Base-by-base conservation (phyloP, 2,329 filamentous ascomycete genomes). In the Fusarium sp. region DNA sequence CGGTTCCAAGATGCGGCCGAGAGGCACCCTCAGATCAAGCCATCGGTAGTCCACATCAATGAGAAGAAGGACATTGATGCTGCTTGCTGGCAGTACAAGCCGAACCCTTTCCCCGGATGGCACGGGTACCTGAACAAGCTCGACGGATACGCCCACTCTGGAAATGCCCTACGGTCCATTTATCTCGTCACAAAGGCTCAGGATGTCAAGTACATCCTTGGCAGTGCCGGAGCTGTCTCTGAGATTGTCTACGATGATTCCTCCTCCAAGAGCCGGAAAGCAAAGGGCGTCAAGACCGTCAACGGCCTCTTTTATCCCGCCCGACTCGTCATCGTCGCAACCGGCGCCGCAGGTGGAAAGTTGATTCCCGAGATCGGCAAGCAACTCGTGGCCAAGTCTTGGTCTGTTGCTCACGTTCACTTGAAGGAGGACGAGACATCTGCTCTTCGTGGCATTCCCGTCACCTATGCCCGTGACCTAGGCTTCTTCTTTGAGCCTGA, bases 401-500 rank as follows among this genome's bases (percentile, higher is more conserved):
- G 89, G 88, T 86, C 87, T 0, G 86, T 92, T 2, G 89, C 87
- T 0, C 90, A 92, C 74, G 82, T 92, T 2, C 86, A 88, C 57
- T 84, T 92, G 2, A 89, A 85, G 0, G 83, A 87, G 7, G 84
- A 85, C 0, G 90, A 92, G 78, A 85, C 87, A 0, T 84, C 85
- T 4, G 81, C 80, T 6, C 85, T 92, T 1, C 85, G 87, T 2
- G 88, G 88, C 3, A 89, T 92, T 13, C 90, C 90, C 0, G 88
- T 91, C 0, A 90, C 87, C 0, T 90, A 91, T 62, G 87, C 87
- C 1, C 86, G 90, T 2, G 90, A 92, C 69, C 81, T 92, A 0
- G 90, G 90, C 0, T 92, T 92, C 83, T 89, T 91, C 80, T 92
- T 92, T 66, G 90, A 92, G 78, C 90, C 90, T 0, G 90, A 92